phyloP scores from a whole-genome alignment of 257 asterid species.

The Gentiana straminea region DNA sequence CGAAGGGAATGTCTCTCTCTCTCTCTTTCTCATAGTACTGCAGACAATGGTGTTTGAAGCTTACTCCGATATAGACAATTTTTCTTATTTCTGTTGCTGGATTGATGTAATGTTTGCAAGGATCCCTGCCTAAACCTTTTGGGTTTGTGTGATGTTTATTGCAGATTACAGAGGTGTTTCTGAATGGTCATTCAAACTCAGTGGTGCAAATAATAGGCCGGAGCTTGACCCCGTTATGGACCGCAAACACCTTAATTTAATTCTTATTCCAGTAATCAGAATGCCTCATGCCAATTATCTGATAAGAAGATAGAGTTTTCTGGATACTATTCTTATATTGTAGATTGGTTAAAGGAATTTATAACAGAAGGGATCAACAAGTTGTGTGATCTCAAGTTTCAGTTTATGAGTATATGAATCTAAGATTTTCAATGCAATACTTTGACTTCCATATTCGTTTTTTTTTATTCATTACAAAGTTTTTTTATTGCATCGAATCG shows the following conservation, averaged over 20 bases:
- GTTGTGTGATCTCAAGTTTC: too few species aligned
- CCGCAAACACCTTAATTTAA: conserved; percentile 13
- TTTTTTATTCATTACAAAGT: too few species aligned
- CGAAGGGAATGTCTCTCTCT: background rate
- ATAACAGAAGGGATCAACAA: too few species aligned
- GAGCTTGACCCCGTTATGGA: conserved; percentile 25
- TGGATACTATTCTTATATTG: too few species aligned
- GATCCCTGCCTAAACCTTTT: background rate
- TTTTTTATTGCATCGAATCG: too few species aligned
- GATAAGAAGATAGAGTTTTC: too few species aligned
- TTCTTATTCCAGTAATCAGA: too few species aligned
- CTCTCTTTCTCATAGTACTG: conserved; percentile 25
- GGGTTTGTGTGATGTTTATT: conserved; percentile 5
- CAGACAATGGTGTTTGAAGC: background rate
- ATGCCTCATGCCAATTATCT: too few species aligned
- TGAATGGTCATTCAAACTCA: conserved; percentile 51
- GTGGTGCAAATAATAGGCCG: conserved; percentile 44
- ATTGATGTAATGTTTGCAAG: background rate
- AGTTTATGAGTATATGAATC: too few species aligned
- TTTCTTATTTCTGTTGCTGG: background rate
- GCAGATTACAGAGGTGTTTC: conserved; percentile 55
- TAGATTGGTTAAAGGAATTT: too few species aligned
- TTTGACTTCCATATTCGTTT: too few species aligned
- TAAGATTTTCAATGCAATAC: too few species aligned
- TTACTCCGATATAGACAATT: background rate